phyloP scores from a whole-genome alignment of 352 stramenopile genomes.

The Globisporangium alternatum region DNA sequence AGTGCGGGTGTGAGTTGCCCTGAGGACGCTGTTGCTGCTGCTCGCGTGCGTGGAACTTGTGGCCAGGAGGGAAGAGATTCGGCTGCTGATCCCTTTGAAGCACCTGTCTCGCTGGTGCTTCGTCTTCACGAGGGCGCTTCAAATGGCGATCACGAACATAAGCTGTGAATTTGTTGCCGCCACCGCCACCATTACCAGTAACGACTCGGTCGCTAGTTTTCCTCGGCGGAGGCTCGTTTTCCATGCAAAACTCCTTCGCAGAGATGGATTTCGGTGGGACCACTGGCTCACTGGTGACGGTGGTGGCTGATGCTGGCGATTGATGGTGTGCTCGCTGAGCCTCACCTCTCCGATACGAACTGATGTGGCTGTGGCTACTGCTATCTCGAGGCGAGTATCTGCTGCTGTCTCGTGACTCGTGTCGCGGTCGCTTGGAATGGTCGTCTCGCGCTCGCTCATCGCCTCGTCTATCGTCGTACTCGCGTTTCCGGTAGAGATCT shows the following conservation, averaged over 20 bases:
- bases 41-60: conserved; percentile 10
- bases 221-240: conserved; percentile 32
- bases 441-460: neutral
- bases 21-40: conserved; percentile 3
- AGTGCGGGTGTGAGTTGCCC: neutral
- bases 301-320: neutral
- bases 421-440: conserved; percentile 8
- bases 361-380: neutral
- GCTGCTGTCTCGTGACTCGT: conserved; percentile 1
- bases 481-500: conserved; percentile 9
- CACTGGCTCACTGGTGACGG: conserved; percentile 1
- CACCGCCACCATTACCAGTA: neutral
- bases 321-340: neutral
- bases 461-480: conserved; percentile 1
- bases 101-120: neutral
- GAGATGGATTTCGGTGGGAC: conserved; percentile 37
- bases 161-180: neutral
- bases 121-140: conserved; percentile 18
- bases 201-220: neutral
- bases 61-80: conserved; percentile 4
- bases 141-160: neutral
- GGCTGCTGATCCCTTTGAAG: conserved; percentile 2
- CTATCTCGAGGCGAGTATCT: conserved; percentile 8
- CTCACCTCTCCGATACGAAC: neutral
- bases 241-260: conserved; percentile 53